Evolutionary conservation across 106 monocot genomes (phyloP).

Genomic region (Cymbidium sinense): DNA sequence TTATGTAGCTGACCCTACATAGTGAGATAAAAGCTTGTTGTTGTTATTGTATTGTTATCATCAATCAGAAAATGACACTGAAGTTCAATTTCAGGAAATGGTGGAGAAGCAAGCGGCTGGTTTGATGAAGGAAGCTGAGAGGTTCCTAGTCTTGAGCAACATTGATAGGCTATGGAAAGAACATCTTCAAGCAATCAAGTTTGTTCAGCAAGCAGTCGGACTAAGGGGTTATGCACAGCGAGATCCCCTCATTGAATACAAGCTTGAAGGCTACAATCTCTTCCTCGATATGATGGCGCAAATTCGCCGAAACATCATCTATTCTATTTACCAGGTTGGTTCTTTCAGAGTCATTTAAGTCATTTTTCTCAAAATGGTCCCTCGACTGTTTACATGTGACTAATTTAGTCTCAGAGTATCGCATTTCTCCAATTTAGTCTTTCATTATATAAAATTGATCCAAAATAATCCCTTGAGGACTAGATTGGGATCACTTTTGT

Average conservation of each 20-base stretch:
- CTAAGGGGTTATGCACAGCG: constrained; percentile 89
- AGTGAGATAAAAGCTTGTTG: no score
- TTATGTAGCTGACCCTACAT: no score
- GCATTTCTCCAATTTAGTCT: no score
- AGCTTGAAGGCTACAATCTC: constrained; percentile 96
- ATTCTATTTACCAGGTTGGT: constrained; percentile 88
- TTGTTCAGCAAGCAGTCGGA: constrained; percentile 92
- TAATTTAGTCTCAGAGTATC: no score
- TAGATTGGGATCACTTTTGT: no score
- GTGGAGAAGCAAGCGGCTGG: constrained; percentile 89
- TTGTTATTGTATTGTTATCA: neutral
- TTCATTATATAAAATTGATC: no score
- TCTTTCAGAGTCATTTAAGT: neutral
- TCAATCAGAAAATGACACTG: neutral
- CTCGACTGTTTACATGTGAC: no score
- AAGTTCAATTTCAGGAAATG: constrained; percentile 53
- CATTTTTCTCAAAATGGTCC: no score
- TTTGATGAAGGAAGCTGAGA: constrained; percentile 95
- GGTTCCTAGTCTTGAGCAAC: constrained; percentile 83
- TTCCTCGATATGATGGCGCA: constrained; percentile 98
- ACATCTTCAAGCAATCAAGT: constrained; percentile 89
- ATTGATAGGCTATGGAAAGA: constrained; percentile 95
- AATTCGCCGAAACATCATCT: constrained; percentile 92
- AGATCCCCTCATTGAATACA: constrained; percentile 96
- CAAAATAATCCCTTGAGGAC: no score